Conservation (phyloP, 129 eudicot species). For the Calendula officinalis region DNA sequence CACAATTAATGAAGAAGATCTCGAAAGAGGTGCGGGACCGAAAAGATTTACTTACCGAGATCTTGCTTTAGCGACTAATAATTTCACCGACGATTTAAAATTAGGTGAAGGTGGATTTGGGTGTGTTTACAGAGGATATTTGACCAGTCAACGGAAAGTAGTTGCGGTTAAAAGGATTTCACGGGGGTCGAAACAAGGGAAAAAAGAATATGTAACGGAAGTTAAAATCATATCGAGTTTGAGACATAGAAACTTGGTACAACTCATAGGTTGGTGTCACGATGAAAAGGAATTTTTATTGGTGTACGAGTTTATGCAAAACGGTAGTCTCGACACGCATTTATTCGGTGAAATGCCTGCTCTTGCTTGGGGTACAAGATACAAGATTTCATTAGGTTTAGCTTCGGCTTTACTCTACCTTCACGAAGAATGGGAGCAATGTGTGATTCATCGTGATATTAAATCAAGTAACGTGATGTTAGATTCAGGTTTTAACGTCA, state of each 20-base stretch:
- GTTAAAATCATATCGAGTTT: conserved; percentile 51
- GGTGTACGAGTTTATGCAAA: conserved; percentile 59
- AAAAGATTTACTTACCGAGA: conserved; percentile 42
- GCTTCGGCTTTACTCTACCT: conserved; percentile 61
- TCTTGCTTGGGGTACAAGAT: conserved; percentile 46
- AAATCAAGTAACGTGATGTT: conserved; percentile 66
- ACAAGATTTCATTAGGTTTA: conserved; percentile 48
- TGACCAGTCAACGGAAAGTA: conserved; percentile 24
- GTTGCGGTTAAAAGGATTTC: conserved; percentile 61
- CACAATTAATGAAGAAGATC: conserved; percentile 43
- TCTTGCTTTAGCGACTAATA: conserved; percentile 44
- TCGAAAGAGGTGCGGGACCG: conserved; percentile 55
- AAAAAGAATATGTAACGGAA: conserved; percentile 51
- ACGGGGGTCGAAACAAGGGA: conserved; percentile 58
- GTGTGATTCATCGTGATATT: conserved; percentile 64
- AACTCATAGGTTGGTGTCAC: conserved; percentile 70
- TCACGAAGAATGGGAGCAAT: conserved; percentile 64
- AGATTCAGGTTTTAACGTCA: conserved; percentile 51
- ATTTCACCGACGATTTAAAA: conserved; percentile 42
- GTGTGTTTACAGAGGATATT: conserved; percentile 46
- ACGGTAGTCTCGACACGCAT: conserved; percentile 55
- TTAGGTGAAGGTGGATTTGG: conserved; percentile 70
- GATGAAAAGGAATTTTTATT: conserved; percentile 44
- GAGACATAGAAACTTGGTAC: conserved; percentile 58
- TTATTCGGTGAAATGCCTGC: conserved; percentile 38